Conservation (phyloP, 108 stramenopile genomes). For the Cyclotella cryptica region DNA sequence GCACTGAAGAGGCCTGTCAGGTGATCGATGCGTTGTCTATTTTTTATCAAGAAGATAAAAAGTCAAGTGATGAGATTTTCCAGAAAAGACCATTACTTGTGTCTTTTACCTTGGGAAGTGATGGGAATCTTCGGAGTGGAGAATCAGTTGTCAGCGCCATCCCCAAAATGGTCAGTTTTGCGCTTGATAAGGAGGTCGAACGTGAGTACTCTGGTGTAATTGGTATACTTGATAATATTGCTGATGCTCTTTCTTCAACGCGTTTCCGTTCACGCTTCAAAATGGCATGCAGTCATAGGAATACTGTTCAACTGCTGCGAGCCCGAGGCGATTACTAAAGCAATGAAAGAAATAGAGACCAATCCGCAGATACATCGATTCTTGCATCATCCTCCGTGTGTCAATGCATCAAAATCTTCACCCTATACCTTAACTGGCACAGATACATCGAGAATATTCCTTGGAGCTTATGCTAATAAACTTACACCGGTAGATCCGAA, state of each 20-base stretch:
- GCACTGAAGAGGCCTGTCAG: constrained; percentile 75
- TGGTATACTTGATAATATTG: neutral
- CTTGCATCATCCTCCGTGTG: constrained; percentile 24
- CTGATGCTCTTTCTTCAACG: neutral
- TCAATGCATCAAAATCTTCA: neutral
- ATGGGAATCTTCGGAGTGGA: constrained; percentile 70
- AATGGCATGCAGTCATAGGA: constrained; percentile 30
- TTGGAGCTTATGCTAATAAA: constrained; percentile 88
- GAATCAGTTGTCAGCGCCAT: constrained; percentile 54
- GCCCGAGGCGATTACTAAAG: constrained; percentile 81
- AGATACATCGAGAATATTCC: constrained; percentile 38
- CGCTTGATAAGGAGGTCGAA: constrained; percentile 31
- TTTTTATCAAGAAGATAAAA: constrained; percentile 4
- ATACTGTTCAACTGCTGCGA: constrained; percentile 86
- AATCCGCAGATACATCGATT: constrained; percentile 35
- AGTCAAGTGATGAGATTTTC: neutral
- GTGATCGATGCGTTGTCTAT: constrained; percentile 63
- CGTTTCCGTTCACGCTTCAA: neutral
- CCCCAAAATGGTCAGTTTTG: constrained; percentile 42
- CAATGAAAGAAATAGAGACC: constrained; percentile 54
- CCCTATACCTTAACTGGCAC: neutral
- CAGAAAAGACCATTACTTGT: constrained; percentile 58
- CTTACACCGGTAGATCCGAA: constrained; percentile 72
- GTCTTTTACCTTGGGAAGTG: constrained; percentile 71
- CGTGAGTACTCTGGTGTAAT: constrained; percentile 34